Base-by-base conservation (phyloP, 2,329 filamentous ascomycete genomes). In the Pyrenophora tritici-repentis region DNA sequence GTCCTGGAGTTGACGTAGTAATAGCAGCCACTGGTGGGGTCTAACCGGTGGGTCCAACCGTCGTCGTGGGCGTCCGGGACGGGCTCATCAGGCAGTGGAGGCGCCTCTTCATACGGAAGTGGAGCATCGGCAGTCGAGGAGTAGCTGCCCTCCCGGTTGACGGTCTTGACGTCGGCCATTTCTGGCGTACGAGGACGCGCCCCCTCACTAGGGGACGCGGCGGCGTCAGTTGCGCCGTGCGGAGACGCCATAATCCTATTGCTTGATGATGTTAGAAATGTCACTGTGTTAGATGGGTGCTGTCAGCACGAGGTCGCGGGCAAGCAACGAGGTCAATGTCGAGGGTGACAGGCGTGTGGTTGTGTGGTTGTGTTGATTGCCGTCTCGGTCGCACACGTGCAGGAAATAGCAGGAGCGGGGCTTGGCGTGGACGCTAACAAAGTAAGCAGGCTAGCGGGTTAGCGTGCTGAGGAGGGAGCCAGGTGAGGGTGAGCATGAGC, bases 1-100 rank as follows among this genome's bases (percentile, higher is more conserved):
- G 89, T 94, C 71, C 89, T 86, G 61, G 87, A 85, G 71, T 96
- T 96, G 79, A 86, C 86, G 75, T 95, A 96, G 76, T 91, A 95
- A 77, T 86, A 96, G 4, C 85, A 81, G 58, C 87, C 82, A 1
- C 82, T 80, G 43, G 73, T 79, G 18, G 82, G 75, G 63, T 95
- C 90, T 89, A 89, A 95, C 51, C 89, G 80, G 31, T 85, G 86
- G 52, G 89, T 86, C 91, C 91, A 96, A 52, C 91, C 91, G 70
- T 87, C 83, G 50, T 86, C 81, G 45, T 80, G 71, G 17, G 49
- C 52, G 29, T 45, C 50, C 56, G 66, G 67, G 22, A 72, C 77
- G 32, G 78, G 75, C 72, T 84, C 82, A 46, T 78, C 72, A 42
- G 83, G 83, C 9, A 77, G 69, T 12, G 73, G 72, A 47, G 73